These are phyloP conservation scores for Panellus pusillus DNA, from an alignment of 768 basidiomycete genomes.

Conservation along the genomic window DNA sequence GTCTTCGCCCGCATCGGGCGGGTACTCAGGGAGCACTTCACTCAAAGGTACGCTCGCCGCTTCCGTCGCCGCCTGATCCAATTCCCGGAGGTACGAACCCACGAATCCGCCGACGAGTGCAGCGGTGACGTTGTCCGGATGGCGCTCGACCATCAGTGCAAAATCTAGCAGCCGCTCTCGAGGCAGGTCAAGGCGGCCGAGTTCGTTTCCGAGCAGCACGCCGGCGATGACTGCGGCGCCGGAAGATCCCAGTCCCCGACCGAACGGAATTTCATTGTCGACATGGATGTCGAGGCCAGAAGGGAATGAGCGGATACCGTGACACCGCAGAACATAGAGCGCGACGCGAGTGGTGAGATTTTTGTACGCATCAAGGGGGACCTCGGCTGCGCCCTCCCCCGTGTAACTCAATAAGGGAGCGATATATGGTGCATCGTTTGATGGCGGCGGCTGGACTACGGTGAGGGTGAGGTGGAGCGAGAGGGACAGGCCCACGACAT, in stretches of 20 bases:
- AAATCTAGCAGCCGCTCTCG: conserved; percentile 83
- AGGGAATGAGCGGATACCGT: conserved; percentile 74
- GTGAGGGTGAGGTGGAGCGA: conserved; percentile 80
- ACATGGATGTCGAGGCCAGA: conserved; percentile 71
- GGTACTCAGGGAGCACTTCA: conserved; percentile 96
- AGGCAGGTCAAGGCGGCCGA: conserved; percentile 73
- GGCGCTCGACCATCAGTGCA: conserved; percentile 98
- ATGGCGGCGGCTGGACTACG: conserved; percentile 33
- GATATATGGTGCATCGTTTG: conserved; percentile 33
- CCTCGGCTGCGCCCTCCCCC: conserved; percentile 88
- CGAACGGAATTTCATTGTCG: conserved; percentile 95
- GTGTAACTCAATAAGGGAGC: conserved; percentile 72
- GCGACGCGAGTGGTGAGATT: conserved; percentile 97
- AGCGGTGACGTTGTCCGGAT: conserved; percentile 98
- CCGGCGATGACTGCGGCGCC: conserved; percentile 99
- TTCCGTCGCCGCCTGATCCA: conserved; percentile 75
- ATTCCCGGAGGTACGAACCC: conserved; percentile 90
- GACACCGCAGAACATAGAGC: conserved; percentile 95
- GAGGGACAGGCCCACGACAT: conserved; percentile 97
- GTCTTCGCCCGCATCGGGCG: conserved; percentile 84
- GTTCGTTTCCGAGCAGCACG: conserved; percentile 82
- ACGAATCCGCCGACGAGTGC: conserved; percentile 97
- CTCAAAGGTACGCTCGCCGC: conserved; percentile 91
- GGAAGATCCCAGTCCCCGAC: conserved; percentile 95
- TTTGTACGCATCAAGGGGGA: conserved; percentile 93